Base-by-base conservation (phyloP, 768 basidiomycete genomes). In the Grammothele lineata region DNA sequence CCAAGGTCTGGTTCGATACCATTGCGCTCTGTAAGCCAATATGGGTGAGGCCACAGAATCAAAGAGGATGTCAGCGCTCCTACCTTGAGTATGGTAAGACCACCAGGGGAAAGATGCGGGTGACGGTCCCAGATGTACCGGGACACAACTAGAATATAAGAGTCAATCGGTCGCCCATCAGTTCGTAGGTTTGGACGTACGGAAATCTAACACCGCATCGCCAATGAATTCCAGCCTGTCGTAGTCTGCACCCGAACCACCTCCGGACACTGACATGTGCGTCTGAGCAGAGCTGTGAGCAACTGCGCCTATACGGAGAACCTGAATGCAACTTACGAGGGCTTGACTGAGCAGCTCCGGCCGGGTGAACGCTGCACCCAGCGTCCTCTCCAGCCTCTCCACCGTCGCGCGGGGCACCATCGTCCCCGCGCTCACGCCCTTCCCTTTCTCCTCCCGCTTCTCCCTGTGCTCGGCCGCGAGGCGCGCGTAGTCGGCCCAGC, bases 181-280 rank as follows among this genome's bases (percentile, higher is more conserved):
- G 12, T 18, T 7, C 3, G 23, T 37, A 34, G 23, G 19, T 11
- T 9, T 24, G 18, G 11, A 69, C 87, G 45, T 58, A 92, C 90
- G 65, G 48, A 89, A 86, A 63, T 92, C 91, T 21, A 93, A 74
- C 41, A 93, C 78, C 1, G 87, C 87, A 66, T 93, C 91, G 11
- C 91, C 91, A 33, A 92, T 71, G 60, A 92, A 93, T 62, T 92
- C 89, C 27, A 92, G 73, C 47, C 86, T 73, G 57, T 90, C 86
- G 58, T 87, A 86, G 15, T 77, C 77, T 12, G 72, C 76, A 30
- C 38, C 40, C 14, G 47, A 47, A 11, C 27, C 36, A 17, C 45
- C 50, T 25, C 40, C 75, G 51, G 77, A 74, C 26, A 76, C 67
- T 0, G 85, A 84, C 3, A 77, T 67, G 61, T 89, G 88, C 0